phyloP scores from a whole-genome alignment of 2,329 filamentous ascomycete species.

The Colletotrichum aenigma region DNA sequence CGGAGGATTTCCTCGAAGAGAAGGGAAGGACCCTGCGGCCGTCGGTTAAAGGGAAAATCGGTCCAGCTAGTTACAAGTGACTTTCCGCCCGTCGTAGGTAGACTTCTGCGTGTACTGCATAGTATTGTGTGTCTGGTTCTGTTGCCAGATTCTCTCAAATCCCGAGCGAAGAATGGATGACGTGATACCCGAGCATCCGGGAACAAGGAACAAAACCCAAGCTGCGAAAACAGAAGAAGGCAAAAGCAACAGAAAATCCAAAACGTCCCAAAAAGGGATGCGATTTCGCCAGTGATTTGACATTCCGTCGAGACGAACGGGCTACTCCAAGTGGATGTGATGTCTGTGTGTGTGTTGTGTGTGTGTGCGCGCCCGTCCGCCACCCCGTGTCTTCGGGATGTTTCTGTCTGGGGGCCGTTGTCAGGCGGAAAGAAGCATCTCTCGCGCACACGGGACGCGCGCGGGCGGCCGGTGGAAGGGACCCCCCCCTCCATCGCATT shows the following conservation, averaged over 20 bases:
- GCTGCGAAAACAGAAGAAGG: not conserved
- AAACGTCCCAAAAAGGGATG: not conserved
- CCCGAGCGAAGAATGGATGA: not conserved
- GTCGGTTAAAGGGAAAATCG: not conserved
- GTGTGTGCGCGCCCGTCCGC: not conserved
- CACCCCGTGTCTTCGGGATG: constrained; percentile 2
- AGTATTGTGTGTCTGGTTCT: not conserved
- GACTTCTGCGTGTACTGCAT: not conserved
- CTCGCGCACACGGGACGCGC: not conserved
- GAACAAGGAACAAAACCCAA: not conserved
- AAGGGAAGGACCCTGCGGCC: not conserved
- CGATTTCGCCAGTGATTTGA: not conserved
- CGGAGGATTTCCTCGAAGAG: not conserved
- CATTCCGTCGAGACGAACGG: constrained; percentile 17
- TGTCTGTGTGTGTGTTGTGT: not conserved
- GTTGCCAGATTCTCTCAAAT: not conserved
- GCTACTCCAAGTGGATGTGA: not conserved
- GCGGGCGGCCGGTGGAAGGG: not conserved
- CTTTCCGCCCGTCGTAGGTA: not conserved
- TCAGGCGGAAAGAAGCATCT: not conserved
- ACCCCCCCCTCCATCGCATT: not conserved
- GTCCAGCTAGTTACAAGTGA: not conserved
- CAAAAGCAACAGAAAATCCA: not conserved
- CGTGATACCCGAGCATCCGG: constrained; percentile 13
- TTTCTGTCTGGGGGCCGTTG: constrained; percentile 8